These are phyloP conservation scores for Tylopilus sp. DNA, from an alignment of 1,284 basidiomycete species.

Conservation along the genomic window DNA sequence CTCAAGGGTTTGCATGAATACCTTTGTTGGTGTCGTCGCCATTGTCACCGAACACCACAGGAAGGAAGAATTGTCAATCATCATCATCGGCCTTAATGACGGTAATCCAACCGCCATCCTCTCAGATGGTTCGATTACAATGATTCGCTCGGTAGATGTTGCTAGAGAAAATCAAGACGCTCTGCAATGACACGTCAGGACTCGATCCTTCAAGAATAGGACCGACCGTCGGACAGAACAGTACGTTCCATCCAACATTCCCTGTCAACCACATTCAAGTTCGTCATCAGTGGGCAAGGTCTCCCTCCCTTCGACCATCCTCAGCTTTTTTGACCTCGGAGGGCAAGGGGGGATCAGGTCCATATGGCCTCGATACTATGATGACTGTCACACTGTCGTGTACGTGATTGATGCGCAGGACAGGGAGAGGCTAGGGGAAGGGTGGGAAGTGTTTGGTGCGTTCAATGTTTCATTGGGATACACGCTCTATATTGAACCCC, in stretches of 20 bases:
- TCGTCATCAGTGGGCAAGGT: constrained; percentile 75
- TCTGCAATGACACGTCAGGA: constrained; percentile 81
- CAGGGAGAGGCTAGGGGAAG: constrained; percentile 77
- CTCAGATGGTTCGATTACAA: neutral
- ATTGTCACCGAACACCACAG: constrained; percentile 34
- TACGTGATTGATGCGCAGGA: constrained; percentile 90
- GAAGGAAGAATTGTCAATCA: constrained; percentile 91
- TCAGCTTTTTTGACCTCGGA: constrained; percentile 93
- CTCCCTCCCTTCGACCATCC: constrained; percentile 81
- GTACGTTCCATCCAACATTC: constrained; percentile 42
- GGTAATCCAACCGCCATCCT: constrained; percentile 36
- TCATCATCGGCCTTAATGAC: constrained; percentile 89
- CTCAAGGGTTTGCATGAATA: constrained; percentile 86
- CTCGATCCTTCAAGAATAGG: constrained; percentile 85
- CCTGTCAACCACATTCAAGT: neutral
- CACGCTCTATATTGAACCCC: constrained; percentile 10
- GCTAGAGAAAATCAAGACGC: constrained; percentile 86
- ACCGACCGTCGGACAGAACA: constrained; percentile 93
- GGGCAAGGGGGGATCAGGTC: constrained; percentile 87
- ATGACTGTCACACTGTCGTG: constrained; percentile 90
- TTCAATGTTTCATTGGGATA: constrained; percentile 3
- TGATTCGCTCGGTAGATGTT: constrained; percentile 54
- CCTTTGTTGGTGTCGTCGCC: constrained; percentile 35
- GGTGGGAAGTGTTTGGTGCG: constrained; percentile 92
- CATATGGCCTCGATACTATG: constrained; percentile 91